Percentiles rank a stretch among this genome's conserved stretches.
These are phyloP conservation scores for Cercospora zeina DNA, from an alignment of 2,329 filamentous ascomycete species.

Conservation along the genomic window DNA sequence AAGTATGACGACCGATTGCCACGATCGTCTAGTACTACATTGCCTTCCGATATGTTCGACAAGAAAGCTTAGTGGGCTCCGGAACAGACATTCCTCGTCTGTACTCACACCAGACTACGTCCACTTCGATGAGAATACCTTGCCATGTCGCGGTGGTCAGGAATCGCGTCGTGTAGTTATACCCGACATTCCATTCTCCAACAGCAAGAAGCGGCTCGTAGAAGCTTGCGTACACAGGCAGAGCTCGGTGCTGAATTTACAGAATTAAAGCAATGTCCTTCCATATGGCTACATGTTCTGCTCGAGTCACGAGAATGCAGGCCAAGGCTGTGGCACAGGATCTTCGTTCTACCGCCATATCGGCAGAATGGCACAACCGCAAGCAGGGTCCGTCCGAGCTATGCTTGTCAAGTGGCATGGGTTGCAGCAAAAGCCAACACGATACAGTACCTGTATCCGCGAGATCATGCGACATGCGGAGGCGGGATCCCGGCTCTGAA, in stretches of 20 bases:
- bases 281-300: neutral
- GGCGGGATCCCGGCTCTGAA: neutral
- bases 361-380: neutral
- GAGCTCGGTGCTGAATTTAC: too few relatives aligned
- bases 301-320: neutral
- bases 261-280: too few relatives aligned
- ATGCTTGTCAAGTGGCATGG: neutral
- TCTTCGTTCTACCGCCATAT: too few relatives aligned
- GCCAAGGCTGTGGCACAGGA: neutral
- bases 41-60: too few relatives aligned
- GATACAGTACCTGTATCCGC: too few relatives aligned
- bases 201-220: neutral
- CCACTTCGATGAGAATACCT: neutral
- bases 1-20: neutral
- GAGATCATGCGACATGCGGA: constrained; percentile 1
- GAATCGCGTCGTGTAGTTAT: neutral
- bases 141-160: neutral
- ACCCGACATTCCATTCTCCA: neutral
- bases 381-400: constrained; percentile 7
- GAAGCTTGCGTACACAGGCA: neutral
- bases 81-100: neutral
- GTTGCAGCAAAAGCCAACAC: neutral
- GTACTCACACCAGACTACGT: neutral
- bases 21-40: too few relatives aligned
- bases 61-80: too few relatives aligned